Evolutionary conservation across 805 yeast species (phyloP).

Genomic region (Lipomyces orientalis): DNA sequence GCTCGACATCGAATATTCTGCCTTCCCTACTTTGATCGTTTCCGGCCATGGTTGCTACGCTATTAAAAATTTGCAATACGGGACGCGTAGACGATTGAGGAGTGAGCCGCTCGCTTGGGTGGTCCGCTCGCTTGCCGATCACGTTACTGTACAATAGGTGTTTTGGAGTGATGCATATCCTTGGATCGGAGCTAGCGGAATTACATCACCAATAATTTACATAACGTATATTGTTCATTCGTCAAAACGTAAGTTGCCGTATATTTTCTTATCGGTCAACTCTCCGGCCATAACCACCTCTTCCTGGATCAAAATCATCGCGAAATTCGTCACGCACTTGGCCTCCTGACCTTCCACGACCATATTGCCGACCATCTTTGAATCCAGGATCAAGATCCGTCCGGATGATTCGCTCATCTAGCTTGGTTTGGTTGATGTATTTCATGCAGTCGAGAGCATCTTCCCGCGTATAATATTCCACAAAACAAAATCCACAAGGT

Average conservation of each 20-base stretch:
- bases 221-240: background rate
- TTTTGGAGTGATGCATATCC: background rate
- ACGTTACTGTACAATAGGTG: background rate
- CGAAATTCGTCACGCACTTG: slow-evolving; percentile 77
- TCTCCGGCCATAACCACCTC: slow-evolving; percentile 51
- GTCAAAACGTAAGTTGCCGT: background rate
- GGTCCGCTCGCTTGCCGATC: too few relatives aligned
- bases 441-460: slow-evolving; percentile 85
- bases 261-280: background rate
- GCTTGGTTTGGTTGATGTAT: slow-evolving; percentile 77
- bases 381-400: slow-evolving; percentile 97
- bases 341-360: slow-evolving; percentile 91
- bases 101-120: too few relatives aligned
- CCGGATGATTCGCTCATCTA: slow-evolving; percentile 80
- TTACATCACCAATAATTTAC: background rate
- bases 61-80: too few relatives aligned
- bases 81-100: too few relatives aligned
- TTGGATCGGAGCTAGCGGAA: background rate
- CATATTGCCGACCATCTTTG: slow-evolving; percentile 93
- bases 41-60: too few relatives aligned
- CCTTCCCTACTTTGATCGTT: too few relatives aligned
- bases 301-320: slow-evolving; percentile 52
- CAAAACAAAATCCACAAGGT: slow-evolving; percentile 97
- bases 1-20: too few relatives aligned
- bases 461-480: slow-evolving; percentile 68